Evolutionary conservation across 768 basidiomycete species (phyloP).

Genomic region (Suillus plorans): DNA sequence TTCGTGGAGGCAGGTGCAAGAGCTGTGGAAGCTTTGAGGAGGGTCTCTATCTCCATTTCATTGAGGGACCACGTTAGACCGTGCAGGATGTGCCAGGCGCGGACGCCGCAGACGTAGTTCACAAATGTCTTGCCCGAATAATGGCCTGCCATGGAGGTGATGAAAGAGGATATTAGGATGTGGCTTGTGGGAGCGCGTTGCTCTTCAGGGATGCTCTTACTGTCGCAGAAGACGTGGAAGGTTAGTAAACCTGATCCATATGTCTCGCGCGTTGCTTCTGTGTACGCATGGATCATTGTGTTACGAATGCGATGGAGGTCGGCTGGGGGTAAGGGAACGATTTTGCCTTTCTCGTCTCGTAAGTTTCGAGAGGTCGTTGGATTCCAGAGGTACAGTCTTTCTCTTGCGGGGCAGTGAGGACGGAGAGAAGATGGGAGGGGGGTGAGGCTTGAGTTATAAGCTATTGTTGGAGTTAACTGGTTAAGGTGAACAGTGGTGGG

Average conservation of each 20-base stretch:
- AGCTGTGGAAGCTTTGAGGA: slow-evolving; percentile 9
- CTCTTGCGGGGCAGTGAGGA: slow-evolving; percentile 28
- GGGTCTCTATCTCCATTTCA: slow-evolving; percentile 14
- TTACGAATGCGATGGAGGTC: slow-evolving; percentile 22
- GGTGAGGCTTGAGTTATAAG: slow-evolving; percentile 14
- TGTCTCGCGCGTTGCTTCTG: slow-evolving; percentile 26
- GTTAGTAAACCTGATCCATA: slow-evolving; percentile 40
- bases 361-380: slow-evolving; percentile 1
- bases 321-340: slow-evolving; percentile 15
- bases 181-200: slow-evolving; percentile 10
- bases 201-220: slow-evolving; percentile 10
- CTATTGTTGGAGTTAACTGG: too few species aligned
- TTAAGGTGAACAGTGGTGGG: neutral
- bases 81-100: slow-evolving; percentile 27
- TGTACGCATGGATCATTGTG: slow-evolving; percentile 27
- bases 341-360: neutral
- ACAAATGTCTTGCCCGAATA: slow-evolving; percentile 9
- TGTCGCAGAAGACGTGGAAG: slow-evolving; percentile 44
- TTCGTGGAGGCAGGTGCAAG: slow-evolving; percentile 13
- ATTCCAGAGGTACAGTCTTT: slow-evolving; percentile 27
- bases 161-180: slow-evolving; percentile 14
- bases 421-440: slow-evolving; percentile 18
- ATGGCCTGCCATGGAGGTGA: slow-evolving; percentile 14
- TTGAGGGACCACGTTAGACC: slow-evolving; percentile 16
- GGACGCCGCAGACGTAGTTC: slow-evolving; percentile 16